A percentile compares a stretch with the other conserved stretches of the same genome.
These are phyloP conservation scores for Allium sativum DNA, from an alignment of 106 monocot species.

Conservation along the genomic window DNA sequence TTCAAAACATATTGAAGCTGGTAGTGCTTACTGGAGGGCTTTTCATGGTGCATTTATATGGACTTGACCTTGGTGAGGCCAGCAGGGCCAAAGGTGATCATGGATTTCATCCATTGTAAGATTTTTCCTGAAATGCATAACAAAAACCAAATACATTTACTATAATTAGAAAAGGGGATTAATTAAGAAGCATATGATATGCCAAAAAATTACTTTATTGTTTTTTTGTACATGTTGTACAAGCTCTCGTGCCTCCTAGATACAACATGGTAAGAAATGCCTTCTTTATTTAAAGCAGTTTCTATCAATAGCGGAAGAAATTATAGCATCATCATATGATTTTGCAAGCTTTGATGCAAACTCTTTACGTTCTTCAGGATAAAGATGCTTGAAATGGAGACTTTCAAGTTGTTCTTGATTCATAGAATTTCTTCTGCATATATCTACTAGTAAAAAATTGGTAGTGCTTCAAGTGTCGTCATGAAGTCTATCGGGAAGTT, in stretches of 20 bases:
- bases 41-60: too few species aligned
- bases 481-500: constrained; percentile 91
- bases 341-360: constrained; percentile 51
- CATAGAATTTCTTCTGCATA: constrained; percentile 91
- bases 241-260: constrained; percentile 81
- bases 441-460: constrained; percentile 60
- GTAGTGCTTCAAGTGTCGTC: constrained; percentile 87
- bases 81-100: too few species aligned
- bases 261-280: constrained; percentile 52
- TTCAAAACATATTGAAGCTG: too few species aligned
- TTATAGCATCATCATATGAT: constrained; percentile 57
- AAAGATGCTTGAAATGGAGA: constrained; percentile 75
- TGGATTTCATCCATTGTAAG: constrained; percentile 81
- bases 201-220: constrained; percentile 52
- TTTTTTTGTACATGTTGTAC: constrained; percentile 85
- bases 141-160: not conserved
- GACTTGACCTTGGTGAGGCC: too few species aligned
- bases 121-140: constrained; percentile 60
- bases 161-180: not conserved
- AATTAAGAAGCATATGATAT: not conserved
- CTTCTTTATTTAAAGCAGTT: constrained; percentile 49
- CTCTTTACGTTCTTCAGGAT: constrained; percentile 58
- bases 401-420: constrained; percentile 85
- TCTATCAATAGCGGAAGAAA: constrained; percentile 54
- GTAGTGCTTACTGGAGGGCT: too few species aligned